Evolutionary conservation across 1,284 basidiomycete genomes (phyloP), one percentile per base, ranked within the genome.

Genomic region (Sporisorium scitamineum): DNA sequence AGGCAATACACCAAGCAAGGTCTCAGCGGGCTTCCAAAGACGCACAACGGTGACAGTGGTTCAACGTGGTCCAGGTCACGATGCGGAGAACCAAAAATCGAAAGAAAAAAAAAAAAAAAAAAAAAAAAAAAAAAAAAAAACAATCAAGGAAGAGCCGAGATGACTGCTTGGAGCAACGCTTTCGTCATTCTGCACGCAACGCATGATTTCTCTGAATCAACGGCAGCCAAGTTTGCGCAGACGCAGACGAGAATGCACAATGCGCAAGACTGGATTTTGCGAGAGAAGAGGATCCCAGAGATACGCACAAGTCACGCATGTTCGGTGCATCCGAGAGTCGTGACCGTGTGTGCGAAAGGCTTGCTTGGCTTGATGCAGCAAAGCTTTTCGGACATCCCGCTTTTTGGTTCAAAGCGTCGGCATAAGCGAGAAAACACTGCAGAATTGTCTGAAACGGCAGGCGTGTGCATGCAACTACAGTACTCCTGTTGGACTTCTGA

Each of bases 161-260:
- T 67, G 58, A 48, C 54, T 26, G 50, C 16, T 39, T 26, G 16
- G 20, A 48, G 44, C 67, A 70, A 70, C 67, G 55, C 45, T 63
- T 63, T 70, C 67, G 67, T 63, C 67, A 70, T 63, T 39, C 37
- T 48, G 61, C 67, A 31, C 45, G 29, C 51, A n/a, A 37, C 41
- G 45, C 48, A 37, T 26, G 37, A 18, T 39, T n/a, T n/a, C n/a
- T n/a, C n/a, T n/a, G n/a, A n/a, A n/a, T n/a, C 16, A 39, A 8
- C 37, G 18, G 37, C 37, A 8, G 37, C 37, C 11, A 5, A 18
- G 5, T 5, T 14, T n/a, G 37, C 18, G 37, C n/a, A n/a, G n/a
- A n/a, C n/a, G n/a, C n/a, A n/a, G n/a, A n/a, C n/a, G n/a, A n/a
- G n/a, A n/a, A 11, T 39, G 37, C 37, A 37, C 37, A n/a, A 4